Evolutionary conservation across 352 stramenopile species (phyloP), one percentile per base, ranked within the genome.

Genomic region (Globisporangium spinosum): DNA sequence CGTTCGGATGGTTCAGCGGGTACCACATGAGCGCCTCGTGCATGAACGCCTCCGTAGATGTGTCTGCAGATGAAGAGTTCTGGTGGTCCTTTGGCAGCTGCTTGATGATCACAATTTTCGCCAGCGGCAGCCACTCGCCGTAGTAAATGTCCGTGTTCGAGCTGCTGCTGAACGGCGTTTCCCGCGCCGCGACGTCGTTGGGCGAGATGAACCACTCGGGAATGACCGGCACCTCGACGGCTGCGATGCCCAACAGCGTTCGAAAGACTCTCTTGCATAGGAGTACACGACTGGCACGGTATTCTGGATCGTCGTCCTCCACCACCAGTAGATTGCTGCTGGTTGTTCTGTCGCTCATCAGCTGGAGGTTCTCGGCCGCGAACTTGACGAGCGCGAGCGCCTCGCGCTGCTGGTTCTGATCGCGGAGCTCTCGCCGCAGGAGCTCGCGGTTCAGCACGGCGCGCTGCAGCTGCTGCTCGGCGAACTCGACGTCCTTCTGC

Each of bases 311-410:
- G 12, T 70, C 65, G 62, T 74, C 35, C 10, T 35, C n/a, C 32
- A 51, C 6, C 54, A 9, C 10, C 54, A 74, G 10, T 43, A 43
- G 35, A 43, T 43, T 17, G 1, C 2, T 12, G 40, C 65, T 71
- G 64, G 65, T 69, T 1, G 63, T 66, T 20, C 70, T 64, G 9
- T 72, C 65, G 10, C 10, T 43, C 12, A 49, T 40, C 10, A 49
- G 22, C 61, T 74, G 69, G 29, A 76, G 62, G 32, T 77, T 75
- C 58, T 84, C 76, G 22, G 83, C 77, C 0, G 83, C 77, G 58
- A 77, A 80, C 47, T 82, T 87, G 13, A 91, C 70, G 32, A 88
- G 74, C 10, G 82, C 82, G 15, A 90, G 75, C 62, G 84, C 74
- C 38, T 77, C 70, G 1, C 53, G 62, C 53, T 79, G 75, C 0